phyloP scores from a whole-genome alignment of 306 rosid genomes.

The Dryas alaskensis region DNA sequence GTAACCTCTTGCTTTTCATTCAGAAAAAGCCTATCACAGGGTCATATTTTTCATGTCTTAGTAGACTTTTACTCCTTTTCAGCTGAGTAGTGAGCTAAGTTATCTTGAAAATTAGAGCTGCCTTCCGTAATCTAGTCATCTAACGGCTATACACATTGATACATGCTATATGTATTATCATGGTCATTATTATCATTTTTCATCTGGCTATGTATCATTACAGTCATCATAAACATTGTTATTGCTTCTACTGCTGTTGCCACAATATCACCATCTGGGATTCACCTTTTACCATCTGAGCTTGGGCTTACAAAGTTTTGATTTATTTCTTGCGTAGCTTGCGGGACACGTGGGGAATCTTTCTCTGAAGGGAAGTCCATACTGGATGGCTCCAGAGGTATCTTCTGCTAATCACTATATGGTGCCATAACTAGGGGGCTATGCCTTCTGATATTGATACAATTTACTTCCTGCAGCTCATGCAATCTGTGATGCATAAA shows the following conservation, averaged over 20 bases:
- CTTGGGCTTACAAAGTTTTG: constrained; percentile 3
- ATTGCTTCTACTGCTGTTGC: background rate
- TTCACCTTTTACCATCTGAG: constrained; percentile 4
- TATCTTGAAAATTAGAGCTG: background rate
- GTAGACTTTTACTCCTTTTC: too few relatives aligned
- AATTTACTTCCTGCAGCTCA: constrained; percentile 51
- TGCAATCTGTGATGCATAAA: constrained; percentile 75
- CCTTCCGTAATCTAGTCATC: background rate
- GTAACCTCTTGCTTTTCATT: too few relatives aligned
- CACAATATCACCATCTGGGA: constrained; percentile 5
- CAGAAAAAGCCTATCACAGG: too few relatives aligned
- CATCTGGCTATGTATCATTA: background rate
- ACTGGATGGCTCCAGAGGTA: constrained; percentile 99
- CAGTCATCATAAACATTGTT: constrained; percentile 2
- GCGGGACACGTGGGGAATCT: constrained; percentile 77
- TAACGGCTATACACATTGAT: background rate
- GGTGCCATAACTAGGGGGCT: constrained; percentile 1
- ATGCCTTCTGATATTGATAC: constrained; percentile 21
- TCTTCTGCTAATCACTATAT: constrained; percentile 21
- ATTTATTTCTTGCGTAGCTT: constrained; percentile 55
- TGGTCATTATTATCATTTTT: background rate
- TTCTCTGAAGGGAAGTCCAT: constrained; percentile 95
- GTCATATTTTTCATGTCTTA: too few relatives aligned
- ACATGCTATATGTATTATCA: background rate
- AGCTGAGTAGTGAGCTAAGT: too few relatives aligned